Conservation (phyloP, 139 green algal genomes). For the Tetradesmus lagerheimii region DNA sequence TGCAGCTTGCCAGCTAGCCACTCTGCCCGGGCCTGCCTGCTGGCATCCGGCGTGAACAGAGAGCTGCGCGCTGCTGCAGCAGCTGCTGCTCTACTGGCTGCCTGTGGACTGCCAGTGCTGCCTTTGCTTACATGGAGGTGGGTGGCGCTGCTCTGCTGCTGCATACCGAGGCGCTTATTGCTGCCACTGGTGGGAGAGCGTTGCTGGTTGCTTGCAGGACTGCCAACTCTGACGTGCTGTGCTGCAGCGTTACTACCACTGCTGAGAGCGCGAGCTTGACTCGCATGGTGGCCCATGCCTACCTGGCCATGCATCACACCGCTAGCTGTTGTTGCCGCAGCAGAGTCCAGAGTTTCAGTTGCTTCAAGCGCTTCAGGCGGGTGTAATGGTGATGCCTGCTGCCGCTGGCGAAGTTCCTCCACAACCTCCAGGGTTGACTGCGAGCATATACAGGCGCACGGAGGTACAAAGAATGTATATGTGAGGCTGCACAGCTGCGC, state of each 20-base stretch:
- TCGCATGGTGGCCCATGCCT: neutral
- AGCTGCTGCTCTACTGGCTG: neutral
- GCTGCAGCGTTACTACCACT: neutral
- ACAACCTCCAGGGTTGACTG: constrained; percentile 27
- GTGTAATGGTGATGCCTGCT: neutral
- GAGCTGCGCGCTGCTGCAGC: constrained; percentile 20
- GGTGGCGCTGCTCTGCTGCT: neutral
- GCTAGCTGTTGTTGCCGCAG: neutral
- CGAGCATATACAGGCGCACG: neutral
- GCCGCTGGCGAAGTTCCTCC: neutral
- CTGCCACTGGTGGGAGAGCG: neutral
- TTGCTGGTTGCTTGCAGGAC: neutral
- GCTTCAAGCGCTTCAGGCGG: neutral
- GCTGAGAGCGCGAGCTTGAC: neutral
- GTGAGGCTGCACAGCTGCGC: too few relatives aligned
- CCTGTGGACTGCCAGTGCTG: neutral
- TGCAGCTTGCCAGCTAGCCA: constrained; percentile 11
- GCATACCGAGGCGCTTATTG: neutral
- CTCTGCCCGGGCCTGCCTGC: neutral
- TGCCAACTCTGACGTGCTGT: neutral
- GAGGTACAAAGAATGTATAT: neutral
- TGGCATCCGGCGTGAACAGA: neutral
- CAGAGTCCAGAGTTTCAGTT: neutral
- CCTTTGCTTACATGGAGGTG: neutral
- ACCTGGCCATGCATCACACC: neutral